Percentiles rank a stretch among this genome's conserved stretches.
Conservation (phyloP, 495 filamentous ascomycete species). For the Cenococcum geophilum region DNA sequence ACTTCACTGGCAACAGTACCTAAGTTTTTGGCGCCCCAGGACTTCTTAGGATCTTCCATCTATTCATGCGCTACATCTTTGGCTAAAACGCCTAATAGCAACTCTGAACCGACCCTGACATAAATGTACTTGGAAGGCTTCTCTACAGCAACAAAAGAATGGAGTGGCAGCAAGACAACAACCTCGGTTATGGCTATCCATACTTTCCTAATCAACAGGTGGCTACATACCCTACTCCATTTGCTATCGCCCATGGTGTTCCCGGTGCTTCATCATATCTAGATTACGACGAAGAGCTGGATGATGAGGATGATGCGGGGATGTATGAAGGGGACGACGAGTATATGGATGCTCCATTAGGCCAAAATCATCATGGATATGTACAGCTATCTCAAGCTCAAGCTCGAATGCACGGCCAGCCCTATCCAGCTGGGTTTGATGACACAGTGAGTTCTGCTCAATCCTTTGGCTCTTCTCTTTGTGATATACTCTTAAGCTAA, state of each 20-base stretch:
- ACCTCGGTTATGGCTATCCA: not conserved
- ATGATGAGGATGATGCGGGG: not conserved
- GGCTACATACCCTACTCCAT: not conserved
- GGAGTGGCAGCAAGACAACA: not conserved
- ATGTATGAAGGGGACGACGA: conserved; percentile 2
- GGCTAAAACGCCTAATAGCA: too few relatives aligned
- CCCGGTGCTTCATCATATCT: not conserved
- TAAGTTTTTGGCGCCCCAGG: too few relatives aligned
- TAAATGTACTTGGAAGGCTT: not conserved
- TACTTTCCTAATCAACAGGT: not conserved
- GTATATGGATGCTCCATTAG: not conserved
- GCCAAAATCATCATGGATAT: not conserved
- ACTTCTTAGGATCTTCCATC: too few relatives aligned
- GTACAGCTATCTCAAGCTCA: not conserved
- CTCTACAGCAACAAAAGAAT: not conserved
- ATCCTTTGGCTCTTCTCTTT: not conserved
- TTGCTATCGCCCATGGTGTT: not conserved
- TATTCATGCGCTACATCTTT: too few relatives aligned
- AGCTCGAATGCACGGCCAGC: not conserved
- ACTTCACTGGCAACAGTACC: too few relatives aligned
- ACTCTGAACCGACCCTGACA: too few relatives aligned
- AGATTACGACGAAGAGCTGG: not conserved
- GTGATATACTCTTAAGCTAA: not conserved
- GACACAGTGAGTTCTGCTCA: not conserved
- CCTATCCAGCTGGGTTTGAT: not conserved